Percentiles rank a stretch among this genome's conserved stretches.
These are phyloP conservation scores for Ceriops zippeliana DNA, from an alignment of 345 rosid genomes.

Conservation along the genomic window DNA sequence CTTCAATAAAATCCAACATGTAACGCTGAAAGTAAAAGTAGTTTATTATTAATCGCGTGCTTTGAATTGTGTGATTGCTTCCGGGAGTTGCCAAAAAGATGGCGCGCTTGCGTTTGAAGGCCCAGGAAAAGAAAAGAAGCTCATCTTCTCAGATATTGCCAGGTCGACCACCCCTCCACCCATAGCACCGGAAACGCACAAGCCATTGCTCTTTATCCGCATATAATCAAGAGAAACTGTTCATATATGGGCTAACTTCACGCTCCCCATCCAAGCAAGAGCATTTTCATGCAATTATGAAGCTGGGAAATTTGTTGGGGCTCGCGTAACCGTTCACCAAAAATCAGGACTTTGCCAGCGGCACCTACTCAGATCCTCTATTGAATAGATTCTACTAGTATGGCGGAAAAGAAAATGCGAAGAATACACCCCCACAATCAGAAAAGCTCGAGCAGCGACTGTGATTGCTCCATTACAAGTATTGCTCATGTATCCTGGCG, in stretches of 20 bases:
- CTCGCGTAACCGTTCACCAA: not conserved
- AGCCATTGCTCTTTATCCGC: slow-evolving; percentile 24
- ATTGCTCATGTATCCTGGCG: slow-evolving; percentile 90
- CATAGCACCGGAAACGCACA: slow-evolving; percentile 19
- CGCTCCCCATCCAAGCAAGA: slow-evolving; percentile 2
- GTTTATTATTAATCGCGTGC: too few relatives aligned
- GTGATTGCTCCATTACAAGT: slow-evolving; percentile 44
- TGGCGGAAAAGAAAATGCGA: slow-evolving; percentile 1
- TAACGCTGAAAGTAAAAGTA: too few relatives aligned
- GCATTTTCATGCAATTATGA: not conserved
- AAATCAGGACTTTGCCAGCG: slow-evolving; percentile 25
- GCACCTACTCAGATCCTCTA: slow-evolving; percentile 28
- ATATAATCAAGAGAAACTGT: slow-evolving; percentile 8
- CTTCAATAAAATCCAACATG: slow-evolving; percentile 1
- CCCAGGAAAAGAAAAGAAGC: too few relatives aligned
- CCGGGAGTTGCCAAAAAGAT: too few relatives aligned
- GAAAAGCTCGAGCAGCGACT: slow-evolving; percentile 9
- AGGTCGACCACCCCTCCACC: not conserved
- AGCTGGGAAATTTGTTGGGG: not conserved
- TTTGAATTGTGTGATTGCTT: too few relatives aligned
- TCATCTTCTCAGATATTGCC: too few relatives aligned
- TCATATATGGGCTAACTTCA: slow-evolving; percentile 8
- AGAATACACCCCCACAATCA: slow-evolving; percentile 18
- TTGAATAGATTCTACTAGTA: slow-evolving; percentile 12
- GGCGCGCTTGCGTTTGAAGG: too few relatives aligned